These are phyloP conservation scores for Cryphonectria naterciae DNA, from an alignment of 2,329 filamentous ascomycete species.

Conservation along the genomic window DNA sequence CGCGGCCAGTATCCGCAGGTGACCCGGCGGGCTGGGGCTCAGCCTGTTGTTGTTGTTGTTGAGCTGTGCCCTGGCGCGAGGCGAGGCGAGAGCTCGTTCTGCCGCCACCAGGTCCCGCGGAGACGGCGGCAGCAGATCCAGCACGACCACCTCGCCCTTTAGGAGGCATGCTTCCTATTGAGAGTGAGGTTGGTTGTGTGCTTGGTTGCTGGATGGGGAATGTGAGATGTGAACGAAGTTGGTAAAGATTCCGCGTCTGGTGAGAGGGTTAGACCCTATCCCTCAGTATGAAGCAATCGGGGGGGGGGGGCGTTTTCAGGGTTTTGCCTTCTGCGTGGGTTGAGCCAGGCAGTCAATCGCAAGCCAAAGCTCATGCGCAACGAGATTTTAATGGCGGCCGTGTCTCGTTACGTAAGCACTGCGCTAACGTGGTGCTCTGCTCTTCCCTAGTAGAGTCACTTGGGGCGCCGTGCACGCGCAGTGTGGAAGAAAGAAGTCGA, in stretches of 20 bases:
- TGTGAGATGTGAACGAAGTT: neutral
- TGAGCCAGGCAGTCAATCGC: neutral
- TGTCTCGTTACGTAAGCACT: neutral
- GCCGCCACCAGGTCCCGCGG: conserved; percentile 11
- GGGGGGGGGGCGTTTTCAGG: neutral
- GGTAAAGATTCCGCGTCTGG: neutral
- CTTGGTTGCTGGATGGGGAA: neutral
- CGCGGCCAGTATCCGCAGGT: conserved; percentile 18
- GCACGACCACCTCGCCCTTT: conserved; percentile 19
- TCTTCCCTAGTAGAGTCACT: neutral
- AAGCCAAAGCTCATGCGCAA: too few species aligned
- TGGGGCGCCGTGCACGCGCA: too few species aligned
- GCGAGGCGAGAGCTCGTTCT: conserved; percentile 28
- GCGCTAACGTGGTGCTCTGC: neutral
- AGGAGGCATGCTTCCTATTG: conserved; percentile 23
- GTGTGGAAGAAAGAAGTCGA: too few species aligned
- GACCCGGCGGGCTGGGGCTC: conserved; percentile 25
- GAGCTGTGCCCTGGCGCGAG: conserved; percentile 18
- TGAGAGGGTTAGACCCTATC: conserved; percentile 11
- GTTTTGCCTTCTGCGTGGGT: neutral
- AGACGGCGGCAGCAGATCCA: conserved; percentile 3
- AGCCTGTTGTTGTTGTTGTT: conserved; percentile 9
- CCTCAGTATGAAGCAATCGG: neutral
- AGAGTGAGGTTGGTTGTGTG: neutral
- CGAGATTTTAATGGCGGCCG: neutral